phyloP scores from a whole-genome alignment of 2,329 filamentous ascomycete species.

The Fusarium napiforme region DNA sequence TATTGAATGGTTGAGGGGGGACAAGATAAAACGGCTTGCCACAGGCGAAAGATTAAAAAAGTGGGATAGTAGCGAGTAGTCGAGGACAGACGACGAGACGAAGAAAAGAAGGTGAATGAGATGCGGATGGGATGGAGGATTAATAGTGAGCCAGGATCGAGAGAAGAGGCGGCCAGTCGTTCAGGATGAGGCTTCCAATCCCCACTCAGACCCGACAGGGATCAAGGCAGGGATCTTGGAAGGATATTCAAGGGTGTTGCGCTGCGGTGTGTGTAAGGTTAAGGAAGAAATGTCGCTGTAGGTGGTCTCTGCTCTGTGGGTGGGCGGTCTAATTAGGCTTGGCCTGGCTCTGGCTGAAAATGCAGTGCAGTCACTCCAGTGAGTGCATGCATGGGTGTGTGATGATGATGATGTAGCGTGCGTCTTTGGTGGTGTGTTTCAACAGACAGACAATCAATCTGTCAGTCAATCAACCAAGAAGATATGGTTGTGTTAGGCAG shows the following conservation, averaged over 20 bases:
- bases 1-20: slow-evolving; percentile 8
- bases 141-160: slow-evolving; percentile 45
- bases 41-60: slow-evolving; percentile 34
- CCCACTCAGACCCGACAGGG: slow-evolving; percentile 32
- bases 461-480: neutral
- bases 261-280: slow-evolving; percentile 34
- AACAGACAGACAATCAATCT: slow-evolving; percentile 3
- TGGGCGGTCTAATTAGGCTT: slow-evolving; percentile 37
- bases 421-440: slow-evolving; percentile 34
- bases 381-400: slow-evolving; percentile 20
- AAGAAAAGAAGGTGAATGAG: slow-evolving; percentile 33
- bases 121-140: slow-evolving; percentile 42
- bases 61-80: slow-evolving; percentile 31
- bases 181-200: slow-evolving; percentile 45
- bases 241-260: slow-evolving; percentile 35
- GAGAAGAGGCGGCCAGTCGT: slow-evolving; percentile 43
- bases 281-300: neutral
- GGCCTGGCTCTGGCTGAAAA: slow-evolving; percentile 30
- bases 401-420: slow-evolving; percentile 35
- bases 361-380: slow-evolving; percentile 21
- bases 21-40: slow-evolving; percentile 26
- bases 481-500: slow-evolving; percentile 9
- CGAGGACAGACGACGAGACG: slow-evolving; percentile 42
- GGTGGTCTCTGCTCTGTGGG: slow-evolving; percentile 14
- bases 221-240: slow-evolving; percentile 25